Percentiles rank a stretch among this genome's conserved stretches.
These are phyloP conservation scores for Ogataea parapolymorpha DNA, from an alignment of 805 yeast genomes.

Conservation along the genomic window DNA sequence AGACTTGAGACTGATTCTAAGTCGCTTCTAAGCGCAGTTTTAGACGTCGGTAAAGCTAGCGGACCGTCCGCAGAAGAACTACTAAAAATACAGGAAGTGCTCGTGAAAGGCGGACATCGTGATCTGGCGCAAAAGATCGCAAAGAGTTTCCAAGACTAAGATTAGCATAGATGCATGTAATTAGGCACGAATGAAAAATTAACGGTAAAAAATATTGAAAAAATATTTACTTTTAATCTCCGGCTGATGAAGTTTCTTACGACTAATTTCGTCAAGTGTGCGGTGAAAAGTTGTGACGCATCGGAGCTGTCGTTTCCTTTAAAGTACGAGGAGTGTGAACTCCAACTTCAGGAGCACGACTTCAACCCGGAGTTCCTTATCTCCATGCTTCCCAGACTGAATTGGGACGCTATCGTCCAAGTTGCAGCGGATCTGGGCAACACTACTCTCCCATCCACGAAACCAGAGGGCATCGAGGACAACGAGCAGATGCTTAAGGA, in stretches of 20 bases:
- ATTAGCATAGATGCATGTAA: neutral
- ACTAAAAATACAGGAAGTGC: constrained; percentile 6
- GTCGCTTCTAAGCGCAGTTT: neutral
- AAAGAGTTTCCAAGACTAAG: neutral
- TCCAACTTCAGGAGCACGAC: constrained; percentile 76
- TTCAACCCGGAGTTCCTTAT: constrained; percentile 76
- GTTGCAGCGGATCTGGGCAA: constrained; percentile 81
- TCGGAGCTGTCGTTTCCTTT: constrained; percentile 80
- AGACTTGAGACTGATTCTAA: constrained; percentile 1
- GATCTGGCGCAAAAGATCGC: constrained; percentile 1
- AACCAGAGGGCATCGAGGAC: constrained; percentile 50
- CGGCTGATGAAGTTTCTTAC: constrained; percentile 80
- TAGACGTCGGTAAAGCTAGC: neutral
- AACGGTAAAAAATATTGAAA: constrained; percentile 2
- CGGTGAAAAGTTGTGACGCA: constrained; percentile 75
- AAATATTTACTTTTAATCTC: neutral
- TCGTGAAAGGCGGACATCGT: constrained; percentile 8
- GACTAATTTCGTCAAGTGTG: constrained; percentile 94
- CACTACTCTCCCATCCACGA: constrained; percentile 51
- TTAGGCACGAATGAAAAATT: neutral
- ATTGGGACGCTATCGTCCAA: constrained; percentile 79
- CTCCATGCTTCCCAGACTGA: constrained; percentile 74
- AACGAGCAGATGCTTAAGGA: constrained; percentile 62
- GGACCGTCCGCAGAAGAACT: constrained; percentile 1
- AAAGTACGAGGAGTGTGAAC: constrained; percentile 59